Evolutionary conservation across 2,329 filamentous ascomycete species (phyloP), one percentile per base, ranked within the genome.

Genomic region (Niveomyces coronatus): DNA sequence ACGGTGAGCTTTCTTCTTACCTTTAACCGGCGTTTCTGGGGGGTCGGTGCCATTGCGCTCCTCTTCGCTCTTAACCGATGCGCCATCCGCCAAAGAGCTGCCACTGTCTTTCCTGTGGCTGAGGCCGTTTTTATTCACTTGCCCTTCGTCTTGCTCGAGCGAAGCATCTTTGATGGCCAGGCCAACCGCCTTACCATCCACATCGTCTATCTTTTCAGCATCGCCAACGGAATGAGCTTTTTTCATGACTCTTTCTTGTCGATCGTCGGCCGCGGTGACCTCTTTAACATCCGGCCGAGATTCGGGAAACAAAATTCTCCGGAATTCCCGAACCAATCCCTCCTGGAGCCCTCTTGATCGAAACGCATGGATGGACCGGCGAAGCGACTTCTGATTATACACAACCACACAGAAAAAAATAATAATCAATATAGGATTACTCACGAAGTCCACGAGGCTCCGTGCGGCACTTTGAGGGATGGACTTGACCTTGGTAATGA

Each of bases 1-100:
- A 39, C 82, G 70, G 39, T 82, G 79, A 0, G 74, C 69, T 54
- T 81, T 84, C 53, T 76, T 81, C 56, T 81, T 80, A 50, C 77
- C 79, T 13, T 78, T 79, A 3, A 53, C 54, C 9, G 53, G 37
- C 36, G 49, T 37, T 31, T 53, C 52, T 1, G 46, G 47, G 4
- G 11, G 17, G 16, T 41, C 45, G 1, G 29, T 17, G 16, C 11
- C 32, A n/a, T 34, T 33, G 1, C 15, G n/a, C 5, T 39, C 24
- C 11, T 40, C 38, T 9, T 44, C 42, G 20, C 43, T 36, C 6
- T 45, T 43, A 10, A 20, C 15, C 20, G 26, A 13, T 13, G 20
- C 10, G 13, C 16, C 37, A n/a, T 35, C 26, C n/a, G n/a, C n/a
- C n/a, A n/a, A n/a, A n/a, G n/a, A n/a, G n/a, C n/a, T n/a, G n/a